A percentile compares a stretch with the other conserved stretches of the same genome.
Evolutionary conservation across 164 flowering plant species (phyloP).

Genomic region (Piper betle): DNA sequence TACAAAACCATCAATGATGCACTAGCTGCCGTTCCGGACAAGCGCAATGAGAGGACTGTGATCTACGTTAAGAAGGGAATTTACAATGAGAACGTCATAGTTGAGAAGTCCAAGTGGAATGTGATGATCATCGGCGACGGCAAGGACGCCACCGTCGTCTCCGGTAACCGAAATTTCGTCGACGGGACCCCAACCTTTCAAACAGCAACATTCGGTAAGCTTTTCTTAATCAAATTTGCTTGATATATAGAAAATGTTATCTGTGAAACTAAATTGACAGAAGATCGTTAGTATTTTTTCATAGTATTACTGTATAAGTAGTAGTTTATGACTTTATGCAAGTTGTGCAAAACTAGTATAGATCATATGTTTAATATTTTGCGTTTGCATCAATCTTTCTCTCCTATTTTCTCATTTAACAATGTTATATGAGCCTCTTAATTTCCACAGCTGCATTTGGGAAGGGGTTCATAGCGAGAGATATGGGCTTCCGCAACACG

Average conservation of each 20-base stretch:
- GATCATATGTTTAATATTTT: too few species aligned
- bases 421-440: background rate
- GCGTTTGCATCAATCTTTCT: too few species aligned
- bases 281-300: too few species aligned
- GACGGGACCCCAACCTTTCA: constrained; percentile 65
- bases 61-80: constrained; percentile 58
- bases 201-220: constrained; percentile 60
- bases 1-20: too few species aligned
- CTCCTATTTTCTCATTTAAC: too few species aligned
- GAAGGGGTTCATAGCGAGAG: background rate
- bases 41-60: constrained; percentile 30
- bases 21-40: too few species aligned
- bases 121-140: constrained; percentile 72
- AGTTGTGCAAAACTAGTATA: too few species aligned
- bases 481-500: background rate
- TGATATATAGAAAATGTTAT: too few species aligned
- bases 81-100: constrained; percentile 36
- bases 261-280: too few species aligned
- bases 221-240: too few species aligned
- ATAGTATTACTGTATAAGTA: too few species aligned
- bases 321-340: too few species aligned
- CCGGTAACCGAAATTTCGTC: constrained; percentile 38
- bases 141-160: constrained; percentile 29
- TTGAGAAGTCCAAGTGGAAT: constrained; percentile 47
- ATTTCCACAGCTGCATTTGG: background rate